Base-by-base conservation (phyloP, 2,329 filamentous ascomycete species). In the Hypocrella siamensis region DNA sequence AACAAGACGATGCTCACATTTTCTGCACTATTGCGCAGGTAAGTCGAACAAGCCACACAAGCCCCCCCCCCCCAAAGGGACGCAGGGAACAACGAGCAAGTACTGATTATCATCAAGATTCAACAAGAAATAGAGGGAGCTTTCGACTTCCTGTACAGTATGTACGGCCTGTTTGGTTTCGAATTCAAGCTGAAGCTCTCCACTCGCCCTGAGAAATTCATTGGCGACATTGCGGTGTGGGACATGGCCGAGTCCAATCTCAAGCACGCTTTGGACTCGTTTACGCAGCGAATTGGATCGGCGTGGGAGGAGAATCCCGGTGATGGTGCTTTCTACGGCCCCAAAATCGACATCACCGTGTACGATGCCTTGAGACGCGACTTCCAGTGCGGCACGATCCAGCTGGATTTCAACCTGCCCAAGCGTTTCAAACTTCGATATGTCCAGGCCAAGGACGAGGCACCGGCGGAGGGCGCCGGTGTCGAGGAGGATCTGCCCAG, bases 311-410 rank as follows among this genome's bases (percentile, higher is more conserved):
- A 93, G 31, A 93, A 96, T 57, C 79, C 84, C 37, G 90, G 88
- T 35, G 90, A 98, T 46, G 90, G 90, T 50, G 90, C 90, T 32
- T 98, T 96, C 61, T 98, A 98, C 54, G 90, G 90, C 2, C 90
- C 90, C 31, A 98, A 98, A 71, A 93, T 96, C 45, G 90, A 98
- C 47, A 90, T 98, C 49, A 92, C 83, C 38, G 86, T 98, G 48
- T 78, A 76, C 31, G 88, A 94, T 56, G 83, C 83, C 28, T 64
- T 94, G 42, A 75, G 75, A 56, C 73, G 86, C 52, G 82, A 56
- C 33, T 50, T 52, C 39, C 54, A 58, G 44, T 57, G 54, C 39
- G 54, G 88, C 44, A 96, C 88, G 10, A 93, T 96, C 43, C 88
- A 96, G 60, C 80, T 93, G 50, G 85, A 85, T 54, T 94, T 94